Base-by-base conservation (phyloP, 441 rosid genomes). In the Croton setiger region DNA sequence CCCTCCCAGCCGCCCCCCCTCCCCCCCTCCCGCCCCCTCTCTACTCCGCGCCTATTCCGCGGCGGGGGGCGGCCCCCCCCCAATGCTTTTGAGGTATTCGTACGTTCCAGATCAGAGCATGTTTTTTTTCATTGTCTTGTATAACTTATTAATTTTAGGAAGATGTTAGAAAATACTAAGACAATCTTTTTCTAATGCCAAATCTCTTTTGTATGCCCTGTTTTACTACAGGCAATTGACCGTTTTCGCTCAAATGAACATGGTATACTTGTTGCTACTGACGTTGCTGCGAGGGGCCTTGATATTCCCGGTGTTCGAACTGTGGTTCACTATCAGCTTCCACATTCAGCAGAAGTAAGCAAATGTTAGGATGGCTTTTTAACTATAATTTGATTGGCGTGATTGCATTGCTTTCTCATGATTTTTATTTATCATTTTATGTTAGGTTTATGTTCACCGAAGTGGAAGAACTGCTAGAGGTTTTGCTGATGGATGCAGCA, bases 391-490 rank as follows among this genome's bases (percentile, higher is more conserved):
- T 63, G 48, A 15, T 41, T 44, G 44, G 57, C 44, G 43, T n/a
- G 36, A 11, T 54, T 39, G 9, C 20, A 14, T 21, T 54, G 15
- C 53, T 61, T 14, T 60, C 41, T 33, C 15, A 48, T 66, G 54
- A 37, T 52, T 20, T 23, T 56, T 69, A 35, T 61, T 39, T 21
- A 67, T 74, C 31, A 7, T 58, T 63, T 72, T 65, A n/a, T 63
- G 57, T 75, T 71, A 92, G 99, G 95, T 92, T 52, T 95, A 95
- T 80, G 96, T 95, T n/a, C 99, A 95, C 72, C 85, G 99, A 85
- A 90, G 99, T 80, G 99, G 99, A 60, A 86, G 99, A 79, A 92
- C 96, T 69, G 98, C 99, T 72, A 88, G 99, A 79, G 98, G 97
- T 63, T 92, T 82, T 61, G 74, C 88, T 60, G 99, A 95, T 77